Base-by-base conservation (phyloP, 768 basidiomycete genomes). In the Suillus plorans region DNA sequence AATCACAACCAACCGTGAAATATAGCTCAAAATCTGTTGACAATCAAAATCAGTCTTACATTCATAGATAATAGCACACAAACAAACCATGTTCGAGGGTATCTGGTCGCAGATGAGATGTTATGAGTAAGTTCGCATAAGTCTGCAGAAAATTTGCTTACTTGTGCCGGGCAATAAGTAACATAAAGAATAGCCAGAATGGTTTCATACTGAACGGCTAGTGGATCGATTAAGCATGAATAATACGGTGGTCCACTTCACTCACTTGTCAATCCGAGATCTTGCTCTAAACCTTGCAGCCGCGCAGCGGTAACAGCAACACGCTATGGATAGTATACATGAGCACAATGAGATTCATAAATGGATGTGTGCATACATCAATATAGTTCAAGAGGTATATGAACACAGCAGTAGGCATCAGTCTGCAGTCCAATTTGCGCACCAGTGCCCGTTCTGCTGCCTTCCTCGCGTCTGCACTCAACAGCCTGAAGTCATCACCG, bases 41-140 rank as follows among this genome's bases (percentile, higher is more conserved):
- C n/a, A 31, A 20, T 41, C 39, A 28, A n/a, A 20, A n/a, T 63
- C 37, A 63, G 25, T 39, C 50, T 31, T 20, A 31, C 14, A 42
- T 20, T 18, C 25, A 31, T 9, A 1, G 28, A 42, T 5, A 8
- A 20, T 7, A 25, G 16, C 31, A 56, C 1, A 20, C 60, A 10
- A 49, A 70, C 77, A 20, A 65, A 84, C 87, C 84, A 89, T 88
- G 69, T 88, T 90, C 0, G 85, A 88, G 1, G 88, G 88, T 61
- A 89, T 82, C 68, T 89, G 5, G 39, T 59, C 6, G 39, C 18
- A 28, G 5, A 41, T 41, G 12, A 6, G 9, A 20, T 59, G 6
- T 55, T 16, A 10, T 59, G 10, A 59, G 57, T 20, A 28, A 41
- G 57, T 20, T 59, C 5, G 25, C 16, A 41, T 28, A 10, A 18